Base-by-base conservation (phyloP, 176 grass and related monocot genomes). In the Hsuehochloa calcarea region DNA sequence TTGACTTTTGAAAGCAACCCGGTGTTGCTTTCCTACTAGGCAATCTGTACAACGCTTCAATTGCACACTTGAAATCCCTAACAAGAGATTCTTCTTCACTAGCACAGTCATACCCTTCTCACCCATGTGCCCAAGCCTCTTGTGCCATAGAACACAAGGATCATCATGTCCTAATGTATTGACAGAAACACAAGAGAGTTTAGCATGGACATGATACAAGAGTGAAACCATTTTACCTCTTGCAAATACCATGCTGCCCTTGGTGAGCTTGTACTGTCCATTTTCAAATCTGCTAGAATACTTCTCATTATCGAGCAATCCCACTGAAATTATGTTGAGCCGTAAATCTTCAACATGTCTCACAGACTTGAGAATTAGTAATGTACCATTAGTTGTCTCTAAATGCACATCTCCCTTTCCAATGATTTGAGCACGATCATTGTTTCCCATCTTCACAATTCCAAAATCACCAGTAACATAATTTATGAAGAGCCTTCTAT, bases 211-310 rank as follows among this genome's bases (percentile, higher is more conserved):
- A 45, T 11, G 43, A 45, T 45, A 45, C 43, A 45, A 0, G 10
- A 45, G 43, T 0, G 43, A 11, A 11, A 45, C 8, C 59, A 62
- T 62, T 26, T n/a, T 66, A 38, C 44, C 62, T 35, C 19, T 65
- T 50, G 17, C 78, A 22, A 68, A 5, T 22, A 80, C 17, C 29
- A 80, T 14, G 27, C 3, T 66, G 0, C 45, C 44, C 17, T 67
- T 80, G 29, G 44, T 80, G 62, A 80, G 78, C 16, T 80, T 80
- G 9, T 67, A 80, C 10, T 67, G 4, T 38, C 6, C 43, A 67
- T 55, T 55, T 55, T 19, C 51, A 55, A 55, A 55, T 19, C 20
- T 68, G 1, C 47, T 55, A 0, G 12, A 54, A 2, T 81, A 69
- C 31, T 60, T 27, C 47, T 69, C 64, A 25, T 55, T 11, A 54